Percentiles rank a stretch among this genome's conserved stretches.
These are phyloP conservation scores for Dendrobium officinale DNA, from an alignment of 106 monocot species.

Conservation along the genomic window DNA sequence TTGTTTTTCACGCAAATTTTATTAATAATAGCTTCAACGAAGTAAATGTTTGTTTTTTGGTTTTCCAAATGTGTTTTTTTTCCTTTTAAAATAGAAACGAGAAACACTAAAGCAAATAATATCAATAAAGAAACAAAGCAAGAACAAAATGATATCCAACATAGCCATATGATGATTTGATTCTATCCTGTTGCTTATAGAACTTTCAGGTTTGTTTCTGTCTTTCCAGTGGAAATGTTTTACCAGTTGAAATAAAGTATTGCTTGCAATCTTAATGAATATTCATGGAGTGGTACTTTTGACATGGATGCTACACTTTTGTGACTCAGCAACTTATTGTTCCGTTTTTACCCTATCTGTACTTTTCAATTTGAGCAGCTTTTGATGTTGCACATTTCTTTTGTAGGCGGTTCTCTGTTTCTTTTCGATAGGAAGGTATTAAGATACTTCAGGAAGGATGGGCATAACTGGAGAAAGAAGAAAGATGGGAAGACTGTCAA, in stretches of 20 bases:
- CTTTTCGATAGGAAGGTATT: conserved; percentile 80
- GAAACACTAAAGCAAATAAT: too few relatives aligned
- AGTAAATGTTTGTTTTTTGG: too few relatives aligned
- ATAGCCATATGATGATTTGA: too few relatives aligned
- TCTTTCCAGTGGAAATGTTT: too few relatives aligned
- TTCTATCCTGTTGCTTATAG: too few relatives aligned
- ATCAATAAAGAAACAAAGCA: too few relatives aligned
- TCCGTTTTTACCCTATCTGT: neutral
- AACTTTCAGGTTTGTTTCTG: too few relatives aligned
- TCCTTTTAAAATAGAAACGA: too few relatives aligned
- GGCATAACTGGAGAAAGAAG: conserved; percentile 96
- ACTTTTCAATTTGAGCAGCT: neutral
- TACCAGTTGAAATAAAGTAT: neutral
- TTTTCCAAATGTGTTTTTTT: too few relatives aligned
- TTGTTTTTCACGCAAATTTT: too few relatives aligned
- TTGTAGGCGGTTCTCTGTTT: conserved; percentile 50
- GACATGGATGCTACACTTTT: neutral
- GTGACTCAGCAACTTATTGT: neutral
- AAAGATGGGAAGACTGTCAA: conserved; percentile 95
- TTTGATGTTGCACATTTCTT: neutral
- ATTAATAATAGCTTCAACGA: too few relatives aligned
- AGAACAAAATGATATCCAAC: too few relatives aligned
- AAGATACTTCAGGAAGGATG: conserved; percentile 94
- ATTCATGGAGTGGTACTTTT: neutral
- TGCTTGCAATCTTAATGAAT: neutral